These are phyloP conservation scores for Thelonectria blattea DNA, from an alignment of 2,329 filamentous ascomycete species.

Conservation along the genomic window DNA sequence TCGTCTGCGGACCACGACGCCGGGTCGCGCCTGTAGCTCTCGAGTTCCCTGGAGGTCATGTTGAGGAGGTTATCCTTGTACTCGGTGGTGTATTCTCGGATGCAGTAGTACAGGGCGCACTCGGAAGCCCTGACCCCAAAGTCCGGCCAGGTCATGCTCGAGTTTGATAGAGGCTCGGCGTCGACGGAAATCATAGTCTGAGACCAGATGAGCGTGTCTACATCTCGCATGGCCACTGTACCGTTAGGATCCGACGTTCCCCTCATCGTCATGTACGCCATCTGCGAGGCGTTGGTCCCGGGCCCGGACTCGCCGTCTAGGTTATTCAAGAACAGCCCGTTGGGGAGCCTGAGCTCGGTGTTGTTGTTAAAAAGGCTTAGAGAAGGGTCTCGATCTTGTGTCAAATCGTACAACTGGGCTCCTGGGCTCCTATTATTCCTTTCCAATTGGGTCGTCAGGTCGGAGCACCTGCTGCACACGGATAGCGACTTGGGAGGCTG, in stretches of 20 bases:
- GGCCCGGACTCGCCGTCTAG: conserved; percentile 8
- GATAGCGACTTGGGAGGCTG: conserved; percentile 11
- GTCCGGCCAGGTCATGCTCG: conserved; percentile 14
- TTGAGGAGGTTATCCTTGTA: conserved; percentile 5
- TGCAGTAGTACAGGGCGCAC: conserved; percentile 28
- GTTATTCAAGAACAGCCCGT: conserved; percentile 23
- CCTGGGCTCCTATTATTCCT: not conserved
- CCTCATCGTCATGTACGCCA: conserved; percentile 26
- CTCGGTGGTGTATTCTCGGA: conserved; percentile 9
- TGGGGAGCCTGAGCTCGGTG: conserved; percentile 13
- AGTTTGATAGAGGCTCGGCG: not conserved
- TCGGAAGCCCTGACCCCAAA: conserved; percentile 15
- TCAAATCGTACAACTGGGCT: not conserved
- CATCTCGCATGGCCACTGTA: conserved; percentile 18
- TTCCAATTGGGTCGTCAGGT: conserved; percentile 8
- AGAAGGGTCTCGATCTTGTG: not conserved
- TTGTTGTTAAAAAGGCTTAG: not conserved
- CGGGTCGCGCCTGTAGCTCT: conserved; percentile 4
- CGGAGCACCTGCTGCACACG: conserved; percentile 15
- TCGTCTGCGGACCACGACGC: conserved; percentile 12
- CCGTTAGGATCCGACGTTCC: conserved; percentile 14
- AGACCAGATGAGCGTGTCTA: conserved; percentile 27
- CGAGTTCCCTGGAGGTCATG: conserved; percentile 7
- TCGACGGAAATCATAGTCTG: conserved; percentile 23
- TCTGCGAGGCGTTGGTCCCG: not conserved